phyloP scores from a whole-genome alignment of 2,329 filamentous ascomycete species.

The Alternaria rosae region DNA sequence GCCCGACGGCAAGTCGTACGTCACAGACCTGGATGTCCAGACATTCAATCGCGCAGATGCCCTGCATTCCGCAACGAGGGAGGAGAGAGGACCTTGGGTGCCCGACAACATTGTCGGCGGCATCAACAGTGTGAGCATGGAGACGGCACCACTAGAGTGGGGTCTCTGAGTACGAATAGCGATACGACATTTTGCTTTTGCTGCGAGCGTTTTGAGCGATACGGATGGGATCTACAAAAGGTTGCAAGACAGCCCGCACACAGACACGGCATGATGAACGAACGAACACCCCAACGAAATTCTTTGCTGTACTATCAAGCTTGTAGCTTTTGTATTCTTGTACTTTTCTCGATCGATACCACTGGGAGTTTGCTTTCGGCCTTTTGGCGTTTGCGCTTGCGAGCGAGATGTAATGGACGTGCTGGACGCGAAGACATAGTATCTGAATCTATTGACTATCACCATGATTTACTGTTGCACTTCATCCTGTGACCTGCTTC shows the following conservation, averaged over 20 bases:
- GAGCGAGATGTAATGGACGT: slow-evolving; percentile 8
- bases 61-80: slow-evolving; percentile 78
- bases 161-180: neutral
- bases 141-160: slow-evolving; percentile 8
- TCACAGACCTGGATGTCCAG: slow-evolving; percentile 92
- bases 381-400: neutral
- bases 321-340: slow-evolving; percentile 3
- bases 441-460: slow-evolving; percentile 8
- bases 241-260: slow-evolving; percentile 26
- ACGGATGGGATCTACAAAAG: slow-evolving; percentile 13
- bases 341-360: slow-evolving; percentile 20
- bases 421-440: slow-evolving; percentile 14
- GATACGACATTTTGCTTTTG: slow-evolving; percentile 11
- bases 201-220: slow-evolving; percentile 15
- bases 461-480: neutral
- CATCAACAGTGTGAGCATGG: slow-evolving; percentile 2
- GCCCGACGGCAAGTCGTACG: slow-evolving; percentile 71
- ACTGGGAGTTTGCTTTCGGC: slow-evolving; percentile 8
- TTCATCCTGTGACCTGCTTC: neutral
- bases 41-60: slow-evolving; percentile 88
- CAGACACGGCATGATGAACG: slow-evolving; percentile 21
- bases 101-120: slow-evolving; percentile 67
- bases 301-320: slow-evolving; percentile 17
- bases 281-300: slow-evolving; percentile 4
- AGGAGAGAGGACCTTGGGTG: slow-evolving; percentile 87